These are phyloP conservation scores for Gossypium raimondii DNA, from an alignment of 345 rosid genomes.

Conservation along the genomic window DNA sequence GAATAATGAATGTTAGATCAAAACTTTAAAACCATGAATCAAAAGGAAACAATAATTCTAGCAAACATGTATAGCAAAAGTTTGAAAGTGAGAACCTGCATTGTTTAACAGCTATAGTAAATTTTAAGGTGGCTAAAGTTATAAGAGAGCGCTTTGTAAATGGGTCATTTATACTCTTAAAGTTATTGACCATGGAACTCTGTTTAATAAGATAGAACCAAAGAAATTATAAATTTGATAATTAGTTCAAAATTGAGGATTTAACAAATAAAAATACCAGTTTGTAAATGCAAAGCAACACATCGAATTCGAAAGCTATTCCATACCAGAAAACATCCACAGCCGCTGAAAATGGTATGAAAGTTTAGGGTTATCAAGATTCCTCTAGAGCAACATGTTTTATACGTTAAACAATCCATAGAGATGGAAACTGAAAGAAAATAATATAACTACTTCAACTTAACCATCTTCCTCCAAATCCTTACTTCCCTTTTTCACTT, in stretches of 20 bases:
- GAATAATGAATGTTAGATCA: constrained; percentile 12
- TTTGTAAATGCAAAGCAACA: not conserved
- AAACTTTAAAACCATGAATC: constrained; percentile 8
- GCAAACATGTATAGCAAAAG: not conserved
- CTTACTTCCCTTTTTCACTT: not conserved
- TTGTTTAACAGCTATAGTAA: not conserved
- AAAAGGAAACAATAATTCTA: not conserved
- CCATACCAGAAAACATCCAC: not conserved
- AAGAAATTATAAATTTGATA: not conserved
- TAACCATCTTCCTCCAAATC: not conserved
- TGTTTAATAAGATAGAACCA: not conserved
- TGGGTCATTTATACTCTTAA: not conserved
- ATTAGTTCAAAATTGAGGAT: not conserved
- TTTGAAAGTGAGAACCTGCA: not conserved
- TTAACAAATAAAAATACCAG: not conserved
- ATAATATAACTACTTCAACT: not conserved
- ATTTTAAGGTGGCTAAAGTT: not conserved
- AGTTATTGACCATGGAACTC: not conserved
- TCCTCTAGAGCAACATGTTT: not conserved
- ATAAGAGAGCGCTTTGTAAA: not conserved
- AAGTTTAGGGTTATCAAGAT: not conserved
- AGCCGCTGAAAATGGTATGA: not conserved
- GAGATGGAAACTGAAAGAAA: not conserved
- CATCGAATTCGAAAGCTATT: not conserved
- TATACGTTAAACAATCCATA: not conserved